A percentile compares a stretch with the other conserved stretches of the same genome.
Evolutionary conservation across 441 rosid species (phyloP).

Genomic region (Sinapis alba): DNA sequence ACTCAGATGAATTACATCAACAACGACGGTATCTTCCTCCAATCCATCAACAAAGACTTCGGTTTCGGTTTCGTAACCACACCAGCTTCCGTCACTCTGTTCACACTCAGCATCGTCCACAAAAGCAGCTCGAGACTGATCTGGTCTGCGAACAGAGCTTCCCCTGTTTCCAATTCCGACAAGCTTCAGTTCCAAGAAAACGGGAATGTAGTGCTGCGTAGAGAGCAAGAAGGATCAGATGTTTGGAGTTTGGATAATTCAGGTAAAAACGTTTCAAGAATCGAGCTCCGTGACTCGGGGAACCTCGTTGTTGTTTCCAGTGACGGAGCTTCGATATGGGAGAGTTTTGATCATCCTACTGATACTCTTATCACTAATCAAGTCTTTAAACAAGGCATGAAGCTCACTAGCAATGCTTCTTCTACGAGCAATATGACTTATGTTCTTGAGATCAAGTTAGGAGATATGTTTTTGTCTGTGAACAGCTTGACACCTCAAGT

Average conservation of each 20-base stretch:
- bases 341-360: constrained; percentile 87
- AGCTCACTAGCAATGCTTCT: constrained; percentile 59
- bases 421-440: constrained; percentile 57
- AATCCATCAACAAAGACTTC: constrained; percentile 62
- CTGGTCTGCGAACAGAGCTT: constrained; percentile 84
- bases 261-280: constrained; percentile 61
- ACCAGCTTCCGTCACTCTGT: constrained; percentile 45
- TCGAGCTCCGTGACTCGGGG: constrained; percentile 79
- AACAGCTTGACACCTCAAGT: constrained; percentile 66
- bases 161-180: constrained; percentile 72
- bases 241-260: constrained; percentile 67
- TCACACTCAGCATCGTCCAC: constrained; percentile 63
- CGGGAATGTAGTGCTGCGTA: constrained; percentile 60
- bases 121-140: constrained; percentile 39
- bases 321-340: constrained; percentile 59
- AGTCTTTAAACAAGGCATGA: constrained; percentile 68
- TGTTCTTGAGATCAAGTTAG: constrained; percentile 71
- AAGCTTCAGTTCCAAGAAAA: constrained; percentile 50
- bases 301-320: constrained; percentile 66
- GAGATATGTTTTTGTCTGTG: constrained; percentile 72
- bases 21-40: constrained; percentile 61
- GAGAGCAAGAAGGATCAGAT: too few relatives aligned
- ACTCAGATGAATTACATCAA: constrained; percentile 78
- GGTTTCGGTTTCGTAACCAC: constrained; percentile 61
- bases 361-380: constrained; percentile 74